Evolutionary conservation across 2,329 filamentous ascomycete species (phyloP).

Genomic region (Colletotrichum gigasporum): DNA sequence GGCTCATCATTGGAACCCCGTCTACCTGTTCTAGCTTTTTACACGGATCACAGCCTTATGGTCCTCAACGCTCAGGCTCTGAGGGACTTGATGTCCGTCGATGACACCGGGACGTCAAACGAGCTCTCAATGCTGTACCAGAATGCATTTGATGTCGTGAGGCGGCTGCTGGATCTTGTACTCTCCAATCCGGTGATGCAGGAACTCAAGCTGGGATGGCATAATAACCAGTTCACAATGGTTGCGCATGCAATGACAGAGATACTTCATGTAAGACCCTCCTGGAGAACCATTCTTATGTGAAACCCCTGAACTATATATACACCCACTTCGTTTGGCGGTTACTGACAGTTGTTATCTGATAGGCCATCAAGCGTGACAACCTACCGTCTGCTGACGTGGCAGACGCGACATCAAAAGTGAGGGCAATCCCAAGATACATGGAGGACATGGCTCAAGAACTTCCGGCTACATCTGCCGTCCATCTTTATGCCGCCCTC

Average conservation of each 20-base stretch:
- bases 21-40: slow-evolving; percentile 34
- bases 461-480: background rate
- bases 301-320: background rate
- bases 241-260: slow-evolving; percentile 37
- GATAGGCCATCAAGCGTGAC: background rate
- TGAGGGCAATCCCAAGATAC: background rate
- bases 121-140: background rate
- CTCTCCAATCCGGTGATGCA: slow-evolving; percentile 21
- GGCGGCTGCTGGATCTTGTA: background rate
- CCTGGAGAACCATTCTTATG: no score
- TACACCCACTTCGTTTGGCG: no score
- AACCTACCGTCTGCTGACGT: background rate
- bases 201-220: slow-evolving; percentile 35
- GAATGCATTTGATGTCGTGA: background rate
- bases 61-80: slow-evolving; percentile 37
- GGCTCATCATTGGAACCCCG: background rate
- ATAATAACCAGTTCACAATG: slow-evolving; percentile 39
- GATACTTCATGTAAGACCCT: slow-evolving; percentile 32
- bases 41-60: slow-evolving; percentile 38
- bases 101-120: slow-evolving; percentile 12
- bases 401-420: background rate
- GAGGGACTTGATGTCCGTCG: slow-evolving; percentile 33
- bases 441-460: background rate
- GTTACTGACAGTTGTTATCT: no score
- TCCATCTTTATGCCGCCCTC: background rate